These are phyloP conservation scores for Climacium dendroides DNA, from an alignment of 225 moss, liverwort and hornwort species.

Conservation along the genomic window DNA sequence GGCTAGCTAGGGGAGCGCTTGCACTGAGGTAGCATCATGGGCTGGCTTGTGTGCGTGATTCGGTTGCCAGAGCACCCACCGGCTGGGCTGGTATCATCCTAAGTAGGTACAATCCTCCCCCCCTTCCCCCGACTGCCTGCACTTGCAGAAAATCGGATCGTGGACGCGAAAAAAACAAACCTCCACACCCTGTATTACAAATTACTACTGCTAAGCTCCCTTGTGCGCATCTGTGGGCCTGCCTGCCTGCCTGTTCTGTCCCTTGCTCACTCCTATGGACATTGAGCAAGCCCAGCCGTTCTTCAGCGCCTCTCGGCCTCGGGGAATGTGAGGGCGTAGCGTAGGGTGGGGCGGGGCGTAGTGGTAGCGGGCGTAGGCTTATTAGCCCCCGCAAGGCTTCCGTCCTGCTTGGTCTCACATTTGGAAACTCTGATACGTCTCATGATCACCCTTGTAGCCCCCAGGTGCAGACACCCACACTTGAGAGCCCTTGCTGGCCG, in stretches of 20 bases:
- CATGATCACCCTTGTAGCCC: slow-evolving; percentile 4
- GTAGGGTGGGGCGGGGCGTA: no score
- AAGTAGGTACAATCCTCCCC: no score
- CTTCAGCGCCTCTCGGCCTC: no score
- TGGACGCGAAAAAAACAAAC: no score
- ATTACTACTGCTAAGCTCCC: background rate
- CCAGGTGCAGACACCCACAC: background rate
- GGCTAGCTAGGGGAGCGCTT: background rate
- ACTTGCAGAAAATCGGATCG: background rate
- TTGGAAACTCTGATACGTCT: slow-evolving; percentile 19
- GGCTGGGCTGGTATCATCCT: background rate
- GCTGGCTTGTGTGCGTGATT: slow-evolving; percentile 3
- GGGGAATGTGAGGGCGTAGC: no score
- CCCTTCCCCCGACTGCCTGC: no score
- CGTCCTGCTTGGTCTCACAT: background rate
- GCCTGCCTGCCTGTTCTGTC: no score
- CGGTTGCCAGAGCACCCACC: background rate
- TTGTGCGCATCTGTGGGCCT: background rate
- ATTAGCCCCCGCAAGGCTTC: background rate
- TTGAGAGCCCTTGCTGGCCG: background rate
- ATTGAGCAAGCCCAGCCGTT: background rate
- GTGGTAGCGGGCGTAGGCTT: background rate
- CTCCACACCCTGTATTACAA: background rate
- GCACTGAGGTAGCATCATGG: background rate
- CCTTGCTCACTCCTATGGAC: background rate